phyloP scores from a whole-genome alignment of 345 rosid genomes.

The Rhodomyrtus tomentosa region DNA sequence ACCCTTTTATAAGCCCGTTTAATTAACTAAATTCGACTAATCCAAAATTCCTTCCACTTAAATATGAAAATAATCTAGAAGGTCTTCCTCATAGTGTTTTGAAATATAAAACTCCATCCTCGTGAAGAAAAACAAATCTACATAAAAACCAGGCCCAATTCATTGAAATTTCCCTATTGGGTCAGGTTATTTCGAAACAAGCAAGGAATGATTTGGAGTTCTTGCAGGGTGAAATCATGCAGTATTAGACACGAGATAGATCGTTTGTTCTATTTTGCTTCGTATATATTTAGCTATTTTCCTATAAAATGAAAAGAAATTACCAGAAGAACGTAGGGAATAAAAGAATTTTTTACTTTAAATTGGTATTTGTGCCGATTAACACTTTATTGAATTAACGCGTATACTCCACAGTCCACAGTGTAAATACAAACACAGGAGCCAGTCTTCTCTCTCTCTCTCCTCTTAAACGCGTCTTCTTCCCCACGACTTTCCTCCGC shows the following conservation, averaged over 20 bases:
- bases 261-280: background rate
- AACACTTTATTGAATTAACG: background rate
- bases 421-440: background rate
- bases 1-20: background rate
- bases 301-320: background rate
- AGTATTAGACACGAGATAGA: too few species aligned
- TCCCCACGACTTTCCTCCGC: background rate
- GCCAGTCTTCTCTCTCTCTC: background rate
- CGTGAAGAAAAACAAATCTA: background rate
- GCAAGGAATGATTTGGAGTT: too few species aligned
- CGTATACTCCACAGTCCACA: background rate
- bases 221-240: too few species aligned
- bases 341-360: background rate
- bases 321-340: background rate
- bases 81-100: background rate
- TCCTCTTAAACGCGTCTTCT: background rate
- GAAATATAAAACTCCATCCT: background rate
- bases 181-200: too few species aligned
- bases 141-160: background rate
- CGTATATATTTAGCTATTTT: background rate
- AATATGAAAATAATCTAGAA: background rate
- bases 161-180: too few species aligned
- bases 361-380: background rate
- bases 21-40: background rate
- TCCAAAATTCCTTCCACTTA: background rate